Conservation (phyloP, 257 asterid genomes). For the Coffea eugenioides region DNA sequence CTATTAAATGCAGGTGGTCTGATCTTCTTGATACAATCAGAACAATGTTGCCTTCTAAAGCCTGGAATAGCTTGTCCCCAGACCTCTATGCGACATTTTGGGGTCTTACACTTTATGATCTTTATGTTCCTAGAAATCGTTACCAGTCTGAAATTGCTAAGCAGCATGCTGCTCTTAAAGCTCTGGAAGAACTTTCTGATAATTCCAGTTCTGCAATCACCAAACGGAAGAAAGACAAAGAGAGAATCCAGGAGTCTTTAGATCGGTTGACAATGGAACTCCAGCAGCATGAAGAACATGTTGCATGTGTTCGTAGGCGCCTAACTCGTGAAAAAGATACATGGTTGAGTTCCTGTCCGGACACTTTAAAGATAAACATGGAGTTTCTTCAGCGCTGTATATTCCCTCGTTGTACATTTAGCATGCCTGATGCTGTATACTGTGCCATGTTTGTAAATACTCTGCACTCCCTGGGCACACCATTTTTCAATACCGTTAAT, state of each 20-base stretch:
- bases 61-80: constrained; percentile 99
- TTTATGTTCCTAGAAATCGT: constrained; percentile 87
- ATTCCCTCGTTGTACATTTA: constrained; percentile 97
- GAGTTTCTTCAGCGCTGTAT: constrained; percentile 98
- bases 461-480: constrained; percentile 98
- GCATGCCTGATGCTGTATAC: constrained; percentile 98
- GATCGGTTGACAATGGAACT: constrained; percentile 80
- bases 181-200: constrained; percentile 93
- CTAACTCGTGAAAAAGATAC: constrained; percentile 91
- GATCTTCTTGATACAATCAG: constrained; percentile 82
- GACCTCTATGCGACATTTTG: constrained; percentile 97
- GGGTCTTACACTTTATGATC: constrained; percentile 98
- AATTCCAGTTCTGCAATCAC: constrained; percentile 98
- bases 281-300: constrained; percentile 96
- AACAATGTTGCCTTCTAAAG: constrained; percentile 92
- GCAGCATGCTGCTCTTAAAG: constrained; percentile 86
- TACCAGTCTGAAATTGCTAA: constrained; percentile 84
- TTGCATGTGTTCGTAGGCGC: constrained; percentile 85
- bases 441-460: constrained; percentile 94
- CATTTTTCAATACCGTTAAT: constrained; percentile 96
- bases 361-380: constrained; percentile 94
- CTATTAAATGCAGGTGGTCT: constrained; percentile 66
- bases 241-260: constrained; percentile 95
- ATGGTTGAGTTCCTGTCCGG: constrained; percentile 99
- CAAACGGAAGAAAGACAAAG: constrained; percentile 96